Base-by-base conservation (phyloP, 2,329 filamentous ascomycete species). In the Aspergillus eucalypticola region DNA sequence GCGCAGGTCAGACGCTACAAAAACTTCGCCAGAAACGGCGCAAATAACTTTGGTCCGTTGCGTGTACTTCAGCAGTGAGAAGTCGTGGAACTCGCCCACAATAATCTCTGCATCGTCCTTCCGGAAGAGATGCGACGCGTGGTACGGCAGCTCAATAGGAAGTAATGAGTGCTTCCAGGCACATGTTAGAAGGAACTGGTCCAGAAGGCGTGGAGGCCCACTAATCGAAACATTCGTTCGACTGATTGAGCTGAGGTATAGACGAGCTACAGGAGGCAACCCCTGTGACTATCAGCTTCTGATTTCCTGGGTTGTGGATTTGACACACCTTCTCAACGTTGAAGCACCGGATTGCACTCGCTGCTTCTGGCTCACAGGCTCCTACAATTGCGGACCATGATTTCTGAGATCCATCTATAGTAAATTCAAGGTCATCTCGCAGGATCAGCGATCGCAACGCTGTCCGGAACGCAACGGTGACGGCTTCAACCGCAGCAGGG, bases 181-280 rank as follows among this genome's bases (percentile, higher is more conserved):
- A 3, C 27, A 54, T 5, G 57, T 48, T 15, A 44, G 49, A 5
- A 59, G 5, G 29, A 59, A 59, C 39, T 41, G 25, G 11, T 29
- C 27, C n/a, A 59, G 25, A 5, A 54, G 13, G 8, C 21, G 35
- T 3, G 57, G 51, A 8, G 57, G 57, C 3, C 57, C 57, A 27
- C 57, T 59, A n/a, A 59, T 35, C 5, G 57, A 48, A 3, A 59
- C 57, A 38, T 41, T 54, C 2, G 39, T 59, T 27, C 19, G 15
- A 44, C 57, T 59, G 19, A 59, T 13, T 2, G 57, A 59, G 51
- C 57, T 59, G 29, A 59, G 46, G n/a, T 59, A 59, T 15, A 59
- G 57, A 15, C 53, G 50, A 21, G n/a, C 29, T 21, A 54, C 51
- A 3, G 39, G 41, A 6, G 51, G 39, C 19, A 59, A 8, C n/a